These are phyloP conservation scores for Prosopis cineraria DNA, from an alignment of 306 rosid species.

Conservation along the genomic window DNA sequence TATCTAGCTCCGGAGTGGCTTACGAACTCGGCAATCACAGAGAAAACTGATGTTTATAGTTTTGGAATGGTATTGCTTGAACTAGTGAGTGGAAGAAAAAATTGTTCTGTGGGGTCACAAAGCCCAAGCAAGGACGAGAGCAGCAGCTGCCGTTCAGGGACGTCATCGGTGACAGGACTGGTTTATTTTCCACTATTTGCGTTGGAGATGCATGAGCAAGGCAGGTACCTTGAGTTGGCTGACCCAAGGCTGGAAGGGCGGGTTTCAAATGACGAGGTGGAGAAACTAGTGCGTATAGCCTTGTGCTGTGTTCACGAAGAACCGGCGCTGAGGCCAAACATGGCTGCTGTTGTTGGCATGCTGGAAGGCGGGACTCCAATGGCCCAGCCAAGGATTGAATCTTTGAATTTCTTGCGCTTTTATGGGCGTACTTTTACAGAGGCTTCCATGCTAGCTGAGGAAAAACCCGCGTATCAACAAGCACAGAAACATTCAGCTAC, in stretches of 20 bases:
- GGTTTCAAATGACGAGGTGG: conserved; percentile 63
- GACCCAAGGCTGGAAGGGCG: conserved; percentile 77
- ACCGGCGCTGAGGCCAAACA: conserved; percentile 77
- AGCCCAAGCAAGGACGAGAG: conserved; percentile 66
- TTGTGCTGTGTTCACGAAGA: conserved; percentile 93
- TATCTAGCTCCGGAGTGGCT: conserved; percentile 98
- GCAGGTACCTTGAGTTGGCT: conserved; percentile 72
- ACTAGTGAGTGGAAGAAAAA: conserved; percentile 81
- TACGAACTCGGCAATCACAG: conserved; percentile 82
- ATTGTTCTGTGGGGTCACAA: conserved; percentile 57
- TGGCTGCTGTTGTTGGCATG: conserved; percentile 76
- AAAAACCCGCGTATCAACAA: conserved; percentile 31
- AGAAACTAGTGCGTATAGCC: conserved; percentile 70
- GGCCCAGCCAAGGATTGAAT: conserved; percentile 69
- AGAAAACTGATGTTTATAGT: conserved; percentile 87
- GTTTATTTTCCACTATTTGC: conserved; percentile 83
- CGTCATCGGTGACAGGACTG: conserved; percentile 53
- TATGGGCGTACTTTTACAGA: conserved; percentile 79
- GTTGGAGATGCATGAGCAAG: conserved; percentile 86
- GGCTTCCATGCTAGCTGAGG: conserved; percentile 70
- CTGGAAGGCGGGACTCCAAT: conserved; percentile 77
- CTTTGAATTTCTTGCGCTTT: conserved; percentile 76
- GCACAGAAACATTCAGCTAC: conserved; percentile 39
- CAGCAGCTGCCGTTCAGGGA: conserved; percentile 52
- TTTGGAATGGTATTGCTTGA: conserved; percentile 94